These are phyloP conservation scores for Lichtheimia ramosa DNA, from an alignment of 371 early-diverging fungal genomes.

Conservation along the genomic window DNA sequence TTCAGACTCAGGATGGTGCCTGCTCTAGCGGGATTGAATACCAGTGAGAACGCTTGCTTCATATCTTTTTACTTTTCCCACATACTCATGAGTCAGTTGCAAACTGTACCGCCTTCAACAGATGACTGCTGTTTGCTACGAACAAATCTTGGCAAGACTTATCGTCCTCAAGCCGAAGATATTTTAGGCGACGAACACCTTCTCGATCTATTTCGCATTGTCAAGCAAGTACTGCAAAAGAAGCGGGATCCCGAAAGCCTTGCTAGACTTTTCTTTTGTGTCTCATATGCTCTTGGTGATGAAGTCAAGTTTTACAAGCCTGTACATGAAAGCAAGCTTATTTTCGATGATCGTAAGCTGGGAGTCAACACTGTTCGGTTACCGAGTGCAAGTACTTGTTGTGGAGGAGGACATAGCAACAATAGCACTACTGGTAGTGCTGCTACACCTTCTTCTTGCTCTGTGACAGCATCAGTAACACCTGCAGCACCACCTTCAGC, in stretches of 20 bases:
- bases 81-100: not conserved
- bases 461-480: not conserved
- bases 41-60: too few species aligned
- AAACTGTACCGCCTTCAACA: not conserved
- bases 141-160: not conserved
- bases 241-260: conserved; percentile 35
- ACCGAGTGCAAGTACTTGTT: conserved; percentile 26
- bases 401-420: conserved; percentile 2
- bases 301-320: conserved; percentile 39
- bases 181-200: conserved; percentile 44
- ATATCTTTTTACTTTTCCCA: not conserved
- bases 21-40: too few species aligned
- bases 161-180: conserved; percentile 46
- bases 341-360: conserved; percentile 22
- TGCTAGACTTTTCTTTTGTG: conserved; percentile 42
- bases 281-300: conserved; percentile 44
- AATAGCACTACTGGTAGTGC: not conserved
- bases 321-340: conserved; percentile 35
- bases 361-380: conserved; percentile 28
- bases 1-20: too few species aligned
- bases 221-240: conserved; percentile 41
- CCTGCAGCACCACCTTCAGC: too few species aligned
- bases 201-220: conserved; percentile 40
- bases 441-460: too few species aligned
- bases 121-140: conserved; percentile 6